These are phyloP conservation scores for Penicillium sp. DNA, from an alignment of 2,329 filamentous ascomycete genomes.

Conservation along the genomic window DNA sequence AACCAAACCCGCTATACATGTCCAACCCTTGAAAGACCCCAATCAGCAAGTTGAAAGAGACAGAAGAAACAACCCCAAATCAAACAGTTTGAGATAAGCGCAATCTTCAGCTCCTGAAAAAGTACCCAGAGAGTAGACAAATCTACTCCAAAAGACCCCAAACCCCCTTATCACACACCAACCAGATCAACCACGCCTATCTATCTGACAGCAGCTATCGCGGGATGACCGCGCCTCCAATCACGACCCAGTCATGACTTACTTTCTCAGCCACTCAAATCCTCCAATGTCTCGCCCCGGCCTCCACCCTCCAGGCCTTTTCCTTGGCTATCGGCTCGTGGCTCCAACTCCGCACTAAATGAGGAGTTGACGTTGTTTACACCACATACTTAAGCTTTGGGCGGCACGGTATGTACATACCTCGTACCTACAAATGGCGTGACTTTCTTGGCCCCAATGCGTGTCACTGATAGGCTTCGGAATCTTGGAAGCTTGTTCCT, in stretches of 20 bases:
- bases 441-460: background rate
- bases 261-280: background rate
- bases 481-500: background rate
- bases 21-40: background rate
- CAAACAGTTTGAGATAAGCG: background rate
- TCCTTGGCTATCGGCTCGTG: background rate
- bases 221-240: background rate
- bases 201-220: background rate
- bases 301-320: background rate
- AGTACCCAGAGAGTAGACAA: background rate
- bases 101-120: background rate
- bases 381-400: background rate
- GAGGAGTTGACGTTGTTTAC: background rate
- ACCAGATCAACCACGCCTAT: conserved; percentile 3
- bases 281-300: background rate
- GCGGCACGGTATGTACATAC: background rate
- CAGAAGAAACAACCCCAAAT: background rate
- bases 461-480: background rate
- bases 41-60: background rate
- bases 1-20: background rate
- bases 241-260: background rate
- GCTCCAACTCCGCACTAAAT: background rate
- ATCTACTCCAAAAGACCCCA: background rate
- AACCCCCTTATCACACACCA: conserved; percentile 1
- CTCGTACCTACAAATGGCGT: background rate